Conservation (phyloP, 2,329 filamentous ascomycete species). For the Apiospora aurea region DNA sequence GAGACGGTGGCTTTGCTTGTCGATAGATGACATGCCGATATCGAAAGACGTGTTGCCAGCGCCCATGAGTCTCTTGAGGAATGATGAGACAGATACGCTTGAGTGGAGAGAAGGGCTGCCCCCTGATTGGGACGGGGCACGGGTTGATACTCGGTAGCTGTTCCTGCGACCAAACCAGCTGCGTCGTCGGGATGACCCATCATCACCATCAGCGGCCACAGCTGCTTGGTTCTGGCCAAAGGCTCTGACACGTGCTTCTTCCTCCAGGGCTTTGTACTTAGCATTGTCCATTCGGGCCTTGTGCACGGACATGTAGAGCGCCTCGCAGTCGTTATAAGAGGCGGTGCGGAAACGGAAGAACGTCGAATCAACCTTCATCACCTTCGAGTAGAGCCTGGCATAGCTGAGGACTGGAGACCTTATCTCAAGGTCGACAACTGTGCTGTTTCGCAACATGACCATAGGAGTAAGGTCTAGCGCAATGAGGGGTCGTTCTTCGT, state of each 20-base stretch:
- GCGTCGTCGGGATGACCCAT: constrained; percentile 53
- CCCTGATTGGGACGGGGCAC: constrained; percentile 72
- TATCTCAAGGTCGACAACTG: constrained; percentile 91
- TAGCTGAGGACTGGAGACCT: constrained; percentile 79
- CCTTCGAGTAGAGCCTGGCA: constrained; percentile 64
- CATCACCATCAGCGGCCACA: constrained; percentile 47
- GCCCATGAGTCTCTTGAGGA: constrained; percentile 79
- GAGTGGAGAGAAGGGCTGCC: constrained; percentile 69
- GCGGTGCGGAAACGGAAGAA: constrained; percentile 92
- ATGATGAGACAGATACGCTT: constrained; percentile 72
- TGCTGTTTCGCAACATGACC: constrained; percentile 89
- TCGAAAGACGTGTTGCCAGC: constrained; percentile 78
- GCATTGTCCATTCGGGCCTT: constrained; percentile 90
- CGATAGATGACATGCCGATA: constrained; percentile 79
- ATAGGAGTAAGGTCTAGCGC: constrained; percentile 89
- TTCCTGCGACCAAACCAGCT: constrained; percentile 70
- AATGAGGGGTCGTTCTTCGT: constrained; percentile 55
- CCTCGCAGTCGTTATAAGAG: constrained; percentile 77
- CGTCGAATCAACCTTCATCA: constrained; percentile 68
- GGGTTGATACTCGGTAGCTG: constrained; percentile 68
- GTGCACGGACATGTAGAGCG: constrained; percentile 87
- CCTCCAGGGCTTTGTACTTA: constrained; percentile 76
- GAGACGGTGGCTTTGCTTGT: constrained; percentile 61
- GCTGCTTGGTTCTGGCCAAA: constrained; percentile 66
- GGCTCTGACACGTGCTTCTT: constrained; percentile 74